A percentile compares a stretch with the other conserved stretches of the same genome.
These are phyloP conservation scores for Colletotrichum melonis DNA, from an alignment of 2,329 filamentous ascomycete species.

Conservation along the genomic window DNA sequence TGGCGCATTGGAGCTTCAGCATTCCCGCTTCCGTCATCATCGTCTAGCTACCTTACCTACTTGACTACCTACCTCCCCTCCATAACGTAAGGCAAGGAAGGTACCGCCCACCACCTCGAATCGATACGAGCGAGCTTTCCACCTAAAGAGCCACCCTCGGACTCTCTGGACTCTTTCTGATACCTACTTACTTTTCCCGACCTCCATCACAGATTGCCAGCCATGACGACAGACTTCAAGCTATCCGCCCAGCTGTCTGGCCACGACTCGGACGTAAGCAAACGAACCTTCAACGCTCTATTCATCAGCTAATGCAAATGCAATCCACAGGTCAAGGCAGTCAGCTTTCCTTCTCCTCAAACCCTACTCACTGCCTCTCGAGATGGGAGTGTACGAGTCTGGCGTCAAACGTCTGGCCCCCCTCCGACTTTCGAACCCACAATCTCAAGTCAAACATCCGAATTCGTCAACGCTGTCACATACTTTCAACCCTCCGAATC, in stretches of 20 bases:
- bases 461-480: constrained; percentile 88
- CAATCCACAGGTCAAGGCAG: constrained; percentile 79
- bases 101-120: background rate
- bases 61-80: no score
- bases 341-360: constrained; percentile 80
- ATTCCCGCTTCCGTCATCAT: constrained; percentile 32
- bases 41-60: constrained; percentile 19
- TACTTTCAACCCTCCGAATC: constrained; percentile 77
- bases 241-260: constrained; percentile 89
- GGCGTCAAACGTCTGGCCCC: constrained; percentile 75
- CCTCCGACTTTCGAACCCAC: constrained; percentile 81
- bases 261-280: constrained; percentile 90
- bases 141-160: background rate
- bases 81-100: no score
- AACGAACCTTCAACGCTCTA: constrained; percentile 10
- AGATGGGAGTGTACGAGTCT: constrained; percentile 89
- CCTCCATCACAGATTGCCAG: background rate
- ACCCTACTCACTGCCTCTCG: constrained; percentile 87
- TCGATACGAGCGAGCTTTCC: constrained; percentile 12
- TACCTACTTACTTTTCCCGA: background rate
- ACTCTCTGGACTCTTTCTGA: background rate
- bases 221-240: constrained; percentile 87
- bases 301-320: constrained; percentile 8
- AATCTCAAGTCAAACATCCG: constrained; percentile 82
- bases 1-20: constrained; percentile 32